A percentile compares a stretch with the other conserved stretches of the same genome.
Evolutionary conservation across 768 basidiomycete species (phyloP).

Genomic region (Rhizopogon roseolus): DNA sequence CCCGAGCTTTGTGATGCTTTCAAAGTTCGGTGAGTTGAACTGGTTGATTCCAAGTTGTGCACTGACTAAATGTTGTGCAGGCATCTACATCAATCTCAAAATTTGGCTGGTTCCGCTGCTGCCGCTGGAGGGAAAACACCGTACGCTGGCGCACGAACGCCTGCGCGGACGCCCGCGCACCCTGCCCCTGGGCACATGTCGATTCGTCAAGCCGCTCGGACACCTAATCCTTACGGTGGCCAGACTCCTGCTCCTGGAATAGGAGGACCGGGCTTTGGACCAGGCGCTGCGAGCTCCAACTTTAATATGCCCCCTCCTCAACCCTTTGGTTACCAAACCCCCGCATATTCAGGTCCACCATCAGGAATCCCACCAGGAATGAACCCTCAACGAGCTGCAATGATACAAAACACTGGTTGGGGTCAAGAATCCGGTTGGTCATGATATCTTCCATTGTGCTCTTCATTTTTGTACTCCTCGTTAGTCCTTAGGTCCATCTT

Average conservation of each 20-base stretch:
- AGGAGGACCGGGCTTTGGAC: constrained; percentile 30
- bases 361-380: constrained; percentile 51
- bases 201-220: constrained; percentile 61
- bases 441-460: constrained; percentile 12
- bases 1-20: constrained; percentile 95
- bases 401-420: constrained; percentile 52
- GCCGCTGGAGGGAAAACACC: constrained; percentile 73
- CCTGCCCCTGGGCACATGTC: constrained; percentile 81
- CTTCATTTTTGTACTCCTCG: constrained; percentile 12
- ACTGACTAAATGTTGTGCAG: constrained; percentile 27
- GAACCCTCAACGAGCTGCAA: constrained; percentile 62
- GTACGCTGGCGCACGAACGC: constrained; percentile 64
- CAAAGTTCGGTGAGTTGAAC: constrained; percentile 66
- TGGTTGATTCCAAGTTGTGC: not conserved
- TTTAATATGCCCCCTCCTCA: constrained; percentile 27
- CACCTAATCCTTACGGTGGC: constrained; percentile 74
- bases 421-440: constrained; percentile 28
- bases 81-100: constrained; percentile 77
- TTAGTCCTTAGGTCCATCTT: constrained; percentile 6
- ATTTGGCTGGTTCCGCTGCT: constrained; percentile 38
- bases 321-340: constrained; percentile 37
- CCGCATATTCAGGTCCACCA: constrained; percentile 44
- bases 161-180: constrained; percentile 67
- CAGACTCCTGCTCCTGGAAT: constrained; percentile 33
- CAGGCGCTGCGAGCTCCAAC: constrained; percentile 20